A percentile compares a stretch with the other conserved stretches of the same genome.
These are phyloP conservation scores for Trichoderma sp. DNA, from an alignment of 2,329 filamentous ascomycete species.

Conservation along the genomic window DNA sequence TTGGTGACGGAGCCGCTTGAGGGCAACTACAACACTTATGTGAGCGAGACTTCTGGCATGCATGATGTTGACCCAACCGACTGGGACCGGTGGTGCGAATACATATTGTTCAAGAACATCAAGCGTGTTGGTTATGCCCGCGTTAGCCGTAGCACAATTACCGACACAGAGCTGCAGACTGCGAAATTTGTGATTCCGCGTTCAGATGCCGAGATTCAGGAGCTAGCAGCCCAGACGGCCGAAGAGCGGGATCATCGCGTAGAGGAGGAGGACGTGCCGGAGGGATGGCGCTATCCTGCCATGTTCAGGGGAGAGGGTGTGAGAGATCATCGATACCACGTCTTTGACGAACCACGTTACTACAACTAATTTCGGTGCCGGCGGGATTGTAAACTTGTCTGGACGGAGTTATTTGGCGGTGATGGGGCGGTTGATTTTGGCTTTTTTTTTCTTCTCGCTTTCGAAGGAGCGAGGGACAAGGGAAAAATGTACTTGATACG, in stretches of 20 bases:
- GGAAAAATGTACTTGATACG: constrained; percentile 5
- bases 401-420: constrained; percentile 18
- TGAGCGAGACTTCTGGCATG: constrained; percentile 84
- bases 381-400: constrained; percentile 14
- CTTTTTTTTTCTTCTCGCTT: background rate
- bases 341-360: constrained; percentile 89
- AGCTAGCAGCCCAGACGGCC: constrained; percentile 39
- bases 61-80: constrained; percentile 88
- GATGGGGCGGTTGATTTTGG: constrained; percentile 1
- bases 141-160: constrained; percentile 85
- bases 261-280: constrained; percentile 69
- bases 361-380: constrained; percentile 37
- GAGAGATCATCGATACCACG: constrained; percentile 87
- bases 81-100: constrained; percentile 99
- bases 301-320: constrained; percentile 84
- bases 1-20: constrained; percentile 85
- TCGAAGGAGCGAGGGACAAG: background rate
- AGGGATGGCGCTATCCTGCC: constrained; percentile 77
- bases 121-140: constrained; percentile 85
- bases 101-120: constrained; percentile 91
- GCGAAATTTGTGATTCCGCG: constrained; percentile 86
- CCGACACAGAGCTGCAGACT: constrained; percentile 94
- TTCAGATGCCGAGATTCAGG: constrained; percentile 54
- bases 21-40: constrained; percentile 97
- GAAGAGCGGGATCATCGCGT: constrained; percentile 59